These are phyloP conservation scores for Blastobotrys aristatus DNA, from an alignment of 1,139 yeast genomes.

Conservation along the genomic window DNA sequence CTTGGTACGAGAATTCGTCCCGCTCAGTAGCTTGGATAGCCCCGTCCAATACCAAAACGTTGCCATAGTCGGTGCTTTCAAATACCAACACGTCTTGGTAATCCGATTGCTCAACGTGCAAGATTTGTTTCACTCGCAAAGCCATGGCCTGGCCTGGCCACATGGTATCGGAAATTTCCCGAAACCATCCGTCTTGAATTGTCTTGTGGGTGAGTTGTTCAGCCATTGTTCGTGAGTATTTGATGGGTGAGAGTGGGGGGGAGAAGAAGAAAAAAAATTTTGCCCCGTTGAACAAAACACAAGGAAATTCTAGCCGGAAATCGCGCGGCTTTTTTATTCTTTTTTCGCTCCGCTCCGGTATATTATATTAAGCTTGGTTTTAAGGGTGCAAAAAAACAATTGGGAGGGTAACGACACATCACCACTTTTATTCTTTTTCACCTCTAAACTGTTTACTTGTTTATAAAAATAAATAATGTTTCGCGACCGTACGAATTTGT, in stretches of 20 bases:
- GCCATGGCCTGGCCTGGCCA: slow-evolving; percentile 98
- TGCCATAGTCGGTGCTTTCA: slow-evolving; percentile 70
- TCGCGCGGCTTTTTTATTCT: background rate
- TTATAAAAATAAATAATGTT: slow-evolving; percentile 32
- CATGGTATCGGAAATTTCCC: slow-evolving; percentile 77
- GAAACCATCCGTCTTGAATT: slow-evolving; percentile 75
- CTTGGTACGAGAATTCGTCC: slow-evolving; percentile 85
- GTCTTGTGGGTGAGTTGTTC: slow-evolving; percentile 33
- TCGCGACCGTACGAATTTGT: slow-evolving; percentile 42
- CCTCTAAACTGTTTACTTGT: no score
- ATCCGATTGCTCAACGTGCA: slow-evolving; percentile 68
- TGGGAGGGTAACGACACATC: slow-evolving; percentile 1
- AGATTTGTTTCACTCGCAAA: slow-evolving; percentile 68
- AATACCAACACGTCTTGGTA: slow-evolving; percentile 82
- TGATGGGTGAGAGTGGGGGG: background rate
- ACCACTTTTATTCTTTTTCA: background rate
- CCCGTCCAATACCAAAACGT: slow-evolving; percentile 80
- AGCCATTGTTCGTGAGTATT: slow-evolving; percentile 22
- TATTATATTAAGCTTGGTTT: background rate
- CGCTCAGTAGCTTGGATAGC: slow-evolving; percentile 85
- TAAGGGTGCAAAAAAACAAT: background rate
- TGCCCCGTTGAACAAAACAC: no score
- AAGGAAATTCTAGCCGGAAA: background rate
- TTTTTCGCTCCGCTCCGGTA: no score
- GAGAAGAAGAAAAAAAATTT: background rate